Base-by-base conservation (phyloP, 208 protist species). In the Leishmania aethiopica region DNA sequence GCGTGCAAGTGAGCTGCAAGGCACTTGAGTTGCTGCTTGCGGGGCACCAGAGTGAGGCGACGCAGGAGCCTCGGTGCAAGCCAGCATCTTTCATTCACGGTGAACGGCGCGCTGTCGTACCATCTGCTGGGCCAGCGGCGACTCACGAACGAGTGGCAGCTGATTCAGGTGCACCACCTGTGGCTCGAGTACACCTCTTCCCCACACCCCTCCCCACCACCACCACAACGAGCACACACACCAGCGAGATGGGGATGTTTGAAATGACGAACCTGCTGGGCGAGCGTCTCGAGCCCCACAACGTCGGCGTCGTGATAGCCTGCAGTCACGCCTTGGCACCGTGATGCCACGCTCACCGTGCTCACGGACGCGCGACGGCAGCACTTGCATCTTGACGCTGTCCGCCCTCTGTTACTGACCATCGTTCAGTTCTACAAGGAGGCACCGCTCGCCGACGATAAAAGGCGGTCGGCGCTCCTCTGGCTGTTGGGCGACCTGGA, bases 211-310 rank as follows among this genome's bases (percentile, higher is more conserved):
- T 2, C 22, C 57, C 7, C 60, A 67, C n/a, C 40, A 42, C 40
- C 40, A 42, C 40, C 4, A 42, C 3, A 1, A 42, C 40, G 4
- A 42, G 40, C 40, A 6, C 60, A 67, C n/a, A 67, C 17, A 55
- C 59, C 11, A 84, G 47, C 28, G 95, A 97, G 84, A 92, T 96
- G 28, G 96, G 98, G 83, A 95, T 98, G 88, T 97, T 94, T 82
- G 90, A 96, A 60, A 94, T 97, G 47, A 96, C 97, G 95, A 99
- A 99, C 83, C 81, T 98, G 60, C 90, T 99, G 19, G 96, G 99
- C 74, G 95, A 98, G 53, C 85, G 87, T 4, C 91, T 99, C 5
- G 81, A 93, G 78, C 92, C 94, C 67, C 86, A 89, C 74, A 98
- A 99, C 90, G 92, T 86, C 74, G 90, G 94, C 66, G 83, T 99